Evolutionary conservation across 2,329 filamentous ascomycete species (phyloP).

Genomic region (Dactylellina haptotyla): DNA sequence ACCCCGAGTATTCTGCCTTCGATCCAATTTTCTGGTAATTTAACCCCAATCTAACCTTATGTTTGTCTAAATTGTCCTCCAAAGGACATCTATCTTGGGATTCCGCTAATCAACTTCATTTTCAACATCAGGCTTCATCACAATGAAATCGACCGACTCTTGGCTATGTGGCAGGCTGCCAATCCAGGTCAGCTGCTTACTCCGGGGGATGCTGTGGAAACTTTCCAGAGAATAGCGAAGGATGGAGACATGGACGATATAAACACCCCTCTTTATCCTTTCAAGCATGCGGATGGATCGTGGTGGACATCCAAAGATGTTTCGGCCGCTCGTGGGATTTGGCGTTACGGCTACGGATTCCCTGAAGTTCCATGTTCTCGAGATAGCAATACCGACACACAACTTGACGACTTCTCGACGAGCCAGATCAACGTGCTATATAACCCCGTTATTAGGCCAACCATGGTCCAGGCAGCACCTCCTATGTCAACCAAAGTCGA

Average conservation of each 20-base stretch:
- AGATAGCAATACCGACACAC: neutral
- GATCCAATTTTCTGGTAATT: constrained; percentile 58
- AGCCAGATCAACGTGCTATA: constrained; percentile 53
- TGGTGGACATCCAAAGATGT: constrained; percentile 55
- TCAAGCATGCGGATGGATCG: constrained; percentile 43
- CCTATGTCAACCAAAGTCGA: neutral
- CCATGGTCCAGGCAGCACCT: neutral
- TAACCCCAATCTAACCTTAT: neutral
- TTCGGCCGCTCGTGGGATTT: constrained; percentile 48
- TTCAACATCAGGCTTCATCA: constrained; percentile 51
- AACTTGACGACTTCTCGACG: constrained; percentile 45
- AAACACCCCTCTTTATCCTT: constrained; percentile 56
- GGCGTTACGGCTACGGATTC: constrained; percentile 54
- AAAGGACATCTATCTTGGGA: neutral
- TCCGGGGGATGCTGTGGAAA: constrained; percentile 33
- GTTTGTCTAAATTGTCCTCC: constrained; percentile 6
- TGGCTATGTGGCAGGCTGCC: constrained; percentile 58
- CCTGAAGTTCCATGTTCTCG: constrained; percentile 55
- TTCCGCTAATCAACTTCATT: neutral
- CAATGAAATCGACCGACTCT: constrained; percentile 56
- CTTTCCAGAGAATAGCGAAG: constrained; percentile 50
- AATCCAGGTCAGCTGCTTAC: constrained; percentile 48
- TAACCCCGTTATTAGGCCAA: neutral
- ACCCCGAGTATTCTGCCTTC: constrained; percentile 56
- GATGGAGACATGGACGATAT: constrained; percentile 33